Evolutionary conservation across 31 red algal species (phyloP).

Genomic region (Bonnemaisonia californica): DNA sequence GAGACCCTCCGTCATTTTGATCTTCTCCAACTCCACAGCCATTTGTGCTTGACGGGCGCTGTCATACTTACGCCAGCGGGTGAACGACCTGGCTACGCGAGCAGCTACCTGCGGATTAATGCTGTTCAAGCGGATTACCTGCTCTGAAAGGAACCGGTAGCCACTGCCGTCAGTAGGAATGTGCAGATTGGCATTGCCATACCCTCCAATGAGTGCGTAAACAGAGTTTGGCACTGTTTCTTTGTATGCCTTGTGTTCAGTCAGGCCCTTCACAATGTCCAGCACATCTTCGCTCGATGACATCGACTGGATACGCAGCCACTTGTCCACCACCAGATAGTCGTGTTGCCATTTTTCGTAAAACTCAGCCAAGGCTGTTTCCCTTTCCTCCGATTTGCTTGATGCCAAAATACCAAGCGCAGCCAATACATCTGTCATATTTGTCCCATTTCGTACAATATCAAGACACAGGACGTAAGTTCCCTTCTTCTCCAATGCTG

Average conservation of each 20-base stretch:
- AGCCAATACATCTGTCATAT: conserved; percentile 93
- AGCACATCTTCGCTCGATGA: conserved; percentile 72
- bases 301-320: conserved; percentile 87
- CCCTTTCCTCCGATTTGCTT: conserved; percentile 49
- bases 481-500: conserved; percentile 49
- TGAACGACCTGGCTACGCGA: conserved; percentile 80
- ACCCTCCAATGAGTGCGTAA: conserved; percentile 85
- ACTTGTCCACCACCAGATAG: conserved; percentile 88
- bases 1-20: conserved; percentile 57
- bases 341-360: conserved; percentile 89
- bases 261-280: conserved; percentile 76
- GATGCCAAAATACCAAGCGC: conserved; percentile 67
- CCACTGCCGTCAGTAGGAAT: conserved; percentile 71
- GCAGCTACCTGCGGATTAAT: conserved; percentile 96
- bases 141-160: conserved; percentile 91
- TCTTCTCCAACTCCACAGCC: conserved; percentile 71
- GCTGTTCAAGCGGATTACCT: conserved; percentile 73
- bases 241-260: conserved; percentile 77
- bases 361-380: conserved; percentile 78
- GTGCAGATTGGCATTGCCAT: conserved; percentile 70
- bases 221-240: conserved; percentile 88
- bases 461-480: conserved; percentile 57
- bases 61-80: conserved; percentile 83
- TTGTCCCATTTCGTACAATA: conserved; percentile 58
- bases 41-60: conserved; percentile 60